Evolutionary conservation across 2,329 filamentous ascomycete species (phyloP).

Genomic region (Orbilia ellipsospora): DNA sequence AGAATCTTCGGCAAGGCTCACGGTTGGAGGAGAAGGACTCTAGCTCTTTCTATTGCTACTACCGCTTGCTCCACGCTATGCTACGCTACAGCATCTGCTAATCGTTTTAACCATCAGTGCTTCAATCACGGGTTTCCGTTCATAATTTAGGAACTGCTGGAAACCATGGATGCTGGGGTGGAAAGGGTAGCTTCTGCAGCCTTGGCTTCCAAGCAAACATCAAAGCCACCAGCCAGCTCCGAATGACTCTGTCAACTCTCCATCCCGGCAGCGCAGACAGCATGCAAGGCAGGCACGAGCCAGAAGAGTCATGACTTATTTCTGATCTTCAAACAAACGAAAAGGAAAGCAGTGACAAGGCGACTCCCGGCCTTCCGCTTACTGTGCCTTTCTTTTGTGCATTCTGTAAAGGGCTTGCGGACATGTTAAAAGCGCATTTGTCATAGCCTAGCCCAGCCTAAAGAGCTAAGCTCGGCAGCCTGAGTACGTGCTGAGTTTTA

Average conservation of each 20-base stretch:
- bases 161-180: too few relatives aligned
- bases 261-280: neutral
- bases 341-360: neutral
- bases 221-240: constrained; percentile 9
- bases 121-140: neutral
- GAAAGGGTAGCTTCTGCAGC: constrained; percentile 1
- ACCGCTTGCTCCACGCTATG: too few relatives aligned
- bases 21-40: neutral
- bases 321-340: constrained; percentile 1
- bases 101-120: too few relatives aligned
- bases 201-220: constrained; percentile 3
- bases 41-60: neutral
- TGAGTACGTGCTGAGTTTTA: too few relatives aligned
- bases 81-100: too few relatives aligned
- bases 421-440: constrained; percentile 43
- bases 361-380: constrained; percentile 14
- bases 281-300: constrained; percentile 27
- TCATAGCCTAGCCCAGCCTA: constrained; percentile 14
- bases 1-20: constrained; percentile 9
- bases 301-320: constrained; percentile 40
- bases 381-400: neutral
- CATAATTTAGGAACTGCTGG: neutral
- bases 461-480: neutral
- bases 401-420: neutral
- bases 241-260: constrained; percentile 22